phyloP scores from a whole-genome alignment of 345 rosid species.

The rapeseed (Brassica napus) region Da-Ae NC_063437.1:17733501-17734000 shows the following conservation, averaged over 20 bases:
- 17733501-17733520: neutral
- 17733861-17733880: slow-evolving; percentile 29
- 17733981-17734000: slow-evolving; percentile 19
- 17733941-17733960: slow-evolving; percentile 3
- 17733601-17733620: slow-evolving; percentile 74
- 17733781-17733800: slow-evolving; percentile 9
- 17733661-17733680: slow-evolving; percentile 62
- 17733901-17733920: slow-evolving; percentile 43
- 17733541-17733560: slow-evolving; percentile 2
- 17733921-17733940: neutral
- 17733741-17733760: slow-evolving; percentile 49
- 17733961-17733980: slow-evolving; percentile 18
- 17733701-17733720: slow-evolving; percentile 72
- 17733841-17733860: slow-evolving; percentile 14
- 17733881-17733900: slow-evolving; percentile 16
- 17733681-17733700: slow-evolving; percentile 68
- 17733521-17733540: neutral
- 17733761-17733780: slow-evolving; percentile 41
- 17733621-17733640: slow-evolving; percentile 72
- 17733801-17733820: slow-evolving; percentile 11
- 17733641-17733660: slow-evolving; percentile 77
- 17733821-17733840: slow-evolving; percentile 25
- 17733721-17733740: slow-evolving; percentile 62
- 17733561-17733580: slow-evolving; percentile 70
- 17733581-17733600: slow-evolving; percentile 81